Base-by-base conservation (phyloP, 2,329 filamentous ascomycete genomes). In the Verticillium dahliae region DNA sequence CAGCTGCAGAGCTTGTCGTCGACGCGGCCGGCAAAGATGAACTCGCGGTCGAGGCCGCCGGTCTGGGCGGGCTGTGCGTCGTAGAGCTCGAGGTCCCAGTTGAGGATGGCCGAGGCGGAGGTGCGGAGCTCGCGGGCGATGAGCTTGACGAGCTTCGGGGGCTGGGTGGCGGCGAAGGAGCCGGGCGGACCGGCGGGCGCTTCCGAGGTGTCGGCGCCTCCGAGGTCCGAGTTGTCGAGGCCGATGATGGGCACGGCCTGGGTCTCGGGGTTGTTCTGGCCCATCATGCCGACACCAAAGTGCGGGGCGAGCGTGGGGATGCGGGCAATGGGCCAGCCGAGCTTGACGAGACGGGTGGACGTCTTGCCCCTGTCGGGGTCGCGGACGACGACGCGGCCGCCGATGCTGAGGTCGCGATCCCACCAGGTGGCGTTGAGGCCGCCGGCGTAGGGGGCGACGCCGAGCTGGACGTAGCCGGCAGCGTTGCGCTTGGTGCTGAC, bases 1-100 rank as follows among this genome's bases (percentile, higher is more conserved):
- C 92, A 98, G 37, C 91, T 96, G 81, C 95, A 98, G 56, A 99
- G 88, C 80, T 97, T 98, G 78, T 99, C 95, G 73, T 99, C 95
- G 67, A 98, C 95, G 60, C 95, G 90, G 62, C 94, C 93, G 9
- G 91, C 94, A 66, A 94, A 97, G 76, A 99, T 96, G 73, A 99
- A 89, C 69, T 98, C 94, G 73, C 90, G 91, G 69, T 96, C 91
- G 62, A 99, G 75, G 13, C 95, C 95, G 66, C 91, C 89, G 18
- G 92, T 84, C 50, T 89, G 87, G 1, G 93, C 93, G 9, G 93
- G 91, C 73, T 97, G 92, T 4, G 86, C 85, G 75, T 98, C 95
- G 72, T 90, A 99, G 37, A 99, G 88, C 77, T 99, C 95, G 41
- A 98, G 85, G 72, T 99, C 95, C 95, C 95, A 99, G 78, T 95